A percentile compares a stretch with the other conserved stretches of the same genome.
Evolutionary conservation across 768 basidiomycete genomes (phyloP).

Genomic region (Panus rudis): DNA sequence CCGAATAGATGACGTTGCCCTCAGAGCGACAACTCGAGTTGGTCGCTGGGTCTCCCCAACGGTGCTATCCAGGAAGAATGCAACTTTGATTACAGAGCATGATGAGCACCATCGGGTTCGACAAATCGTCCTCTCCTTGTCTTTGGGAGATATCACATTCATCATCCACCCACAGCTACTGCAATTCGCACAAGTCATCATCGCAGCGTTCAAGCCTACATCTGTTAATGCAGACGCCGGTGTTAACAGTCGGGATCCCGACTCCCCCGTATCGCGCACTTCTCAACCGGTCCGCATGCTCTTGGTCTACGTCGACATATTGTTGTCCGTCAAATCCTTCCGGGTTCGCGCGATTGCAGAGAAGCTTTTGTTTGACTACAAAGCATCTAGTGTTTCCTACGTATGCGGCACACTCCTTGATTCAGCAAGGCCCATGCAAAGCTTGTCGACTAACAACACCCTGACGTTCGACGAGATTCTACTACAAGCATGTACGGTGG

Average conservation of each 20-base stretch:
- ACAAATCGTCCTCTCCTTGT: conserved; percentile 28
- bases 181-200: conserved; percentile 47
- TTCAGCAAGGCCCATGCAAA: no score
- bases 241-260: neutral
- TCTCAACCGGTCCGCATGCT: no score
- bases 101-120: no score
- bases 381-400: conserved; percentile 33
- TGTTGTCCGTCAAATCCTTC: conserved; percentile 36
- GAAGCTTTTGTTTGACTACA: conserved; percentile 60
- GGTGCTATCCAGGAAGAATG: no score
- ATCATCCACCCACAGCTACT: conserved; percentile 52
- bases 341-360: conserved; percentile 62
- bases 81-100: no score
- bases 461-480: conserved; percentile 44
- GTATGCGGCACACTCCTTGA: no score
- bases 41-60: no score
- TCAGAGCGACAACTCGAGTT: no score
- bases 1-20: no score
- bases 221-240: neutral
- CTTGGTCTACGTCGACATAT: conserved; percentile 29
- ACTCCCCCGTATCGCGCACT: conserved; percentile 2
- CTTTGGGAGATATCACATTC: conserved; percentile 35
- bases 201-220: conserved; percentile 18
- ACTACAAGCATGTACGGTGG: conserved; percentile 52
- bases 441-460: conserved; percentile 41